Base-by-base conservation (phyloP, 768 basidiomycete species). In the Rhodotorula taiwanensis region DNA sequence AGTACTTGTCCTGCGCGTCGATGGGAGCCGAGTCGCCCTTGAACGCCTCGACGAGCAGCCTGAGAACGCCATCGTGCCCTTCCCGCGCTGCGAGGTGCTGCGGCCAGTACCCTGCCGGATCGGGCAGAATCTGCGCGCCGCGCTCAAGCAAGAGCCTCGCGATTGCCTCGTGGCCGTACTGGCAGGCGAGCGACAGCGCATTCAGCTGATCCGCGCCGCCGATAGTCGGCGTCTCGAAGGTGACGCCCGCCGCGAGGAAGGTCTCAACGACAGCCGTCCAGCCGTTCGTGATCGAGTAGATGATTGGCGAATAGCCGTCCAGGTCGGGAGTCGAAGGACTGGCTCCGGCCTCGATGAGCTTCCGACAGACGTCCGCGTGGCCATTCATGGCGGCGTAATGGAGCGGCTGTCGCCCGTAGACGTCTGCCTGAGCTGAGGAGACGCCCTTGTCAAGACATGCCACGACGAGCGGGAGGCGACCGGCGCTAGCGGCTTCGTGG, bases 371-470 rank as follows among this genome's bases (percentile, higher is more conserved):
- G 28, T 75, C 76, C 13, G 84, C 80, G 74, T 93, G 87, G 1
- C 92, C 92, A 72, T 91, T 85, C 85, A 97, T 91, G 27, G 89
- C 87, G 21, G 91, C 90, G 77, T 99, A 99, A 77, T 98, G 94
- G 47, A 99, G 80, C 6, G 93, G 86, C 11, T 89, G 87, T 6
- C 95, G 87, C 34, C 90, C 92, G 76, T 98, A 99, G 2, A 85
- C 84, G 72, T 99, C 95, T 27, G 82, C 78, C 69, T 83, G 87
- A 71, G 85, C 83, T 54, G 84, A 80, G n/a, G 82, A 78, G 4
- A 89, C 83, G 21, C 83, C 82, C 56, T 83, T 83, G 60, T 82
- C 80, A 25, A 97, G 81, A 76, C 92, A 97, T 30, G 93, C 76
- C 66, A 84, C 76, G 61, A 90, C 89, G 52, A 98, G 82, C 18